A percentile compares a stretch with the other conserved stretches of the same genome.
phyloP scores from a whole-genome alignment of 2,329 filamentous ascomycete genomes.

The Nemania serpens region DNA sequence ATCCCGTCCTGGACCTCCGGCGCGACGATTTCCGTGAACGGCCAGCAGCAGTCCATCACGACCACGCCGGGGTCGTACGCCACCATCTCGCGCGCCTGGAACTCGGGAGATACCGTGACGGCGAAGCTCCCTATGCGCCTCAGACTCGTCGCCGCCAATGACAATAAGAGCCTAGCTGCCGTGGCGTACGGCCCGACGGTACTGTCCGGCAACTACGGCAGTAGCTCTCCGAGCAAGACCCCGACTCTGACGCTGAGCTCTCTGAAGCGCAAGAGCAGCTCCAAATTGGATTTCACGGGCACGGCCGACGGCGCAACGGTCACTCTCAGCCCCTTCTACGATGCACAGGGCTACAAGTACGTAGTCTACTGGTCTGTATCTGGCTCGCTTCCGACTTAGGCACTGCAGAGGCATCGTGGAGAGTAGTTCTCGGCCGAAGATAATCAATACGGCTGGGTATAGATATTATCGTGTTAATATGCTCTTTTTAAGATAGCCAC shows the following conservation, averaged over 20 bases:
- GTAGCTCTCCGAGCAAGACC: constrained; percentile 29
- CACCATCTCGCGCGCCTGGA: constrained; percentile 48
- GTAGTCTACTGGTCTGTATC: constrained; percentile 47
- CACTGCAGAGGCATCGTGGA: neutral
- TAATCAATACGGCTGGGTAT: neutral
- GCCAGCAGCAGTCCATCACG: constrained; percentile 36
- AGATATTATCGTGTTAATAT: neutral
- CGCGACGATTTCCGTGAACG: constrained; percentile 50
- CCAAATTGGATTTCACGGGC: constrained; percentile 42
- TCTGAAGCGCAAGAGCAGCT: constrained; percentile 33
- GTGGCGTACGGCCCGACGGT: constrained; percentile 53
- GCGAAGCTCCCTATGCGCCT: constrained; percentile 53
- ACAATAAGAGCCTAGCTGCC: constrained; percentile 49
- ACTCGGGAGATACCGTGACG: constrained; percentile 47
- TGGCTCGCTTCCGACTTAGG: constrained; percentile 24
- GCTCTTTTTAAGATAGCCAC: neutral
- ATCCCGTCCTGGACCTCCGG: constrained; percentile 52
- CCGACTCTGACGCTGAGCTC: constrained; percentile 42
- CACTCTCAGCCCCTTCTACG: constrained; percentile 46
- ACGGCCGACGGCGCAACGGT: constrained; percentile 41
- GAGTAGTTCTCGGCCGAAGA: neutral
- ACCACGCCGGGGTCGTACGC: constrained; percentile 48
- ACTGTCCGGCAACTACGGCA: constrained; percentile 52
- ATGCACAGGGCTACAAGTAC: constrained; percentile 49
- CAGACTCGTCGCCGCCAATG: constrained; percentile 51